phyloP scores from a whole-genome alignment of 179 eudicot species.

The Corrigiola litoralis region DNA sequence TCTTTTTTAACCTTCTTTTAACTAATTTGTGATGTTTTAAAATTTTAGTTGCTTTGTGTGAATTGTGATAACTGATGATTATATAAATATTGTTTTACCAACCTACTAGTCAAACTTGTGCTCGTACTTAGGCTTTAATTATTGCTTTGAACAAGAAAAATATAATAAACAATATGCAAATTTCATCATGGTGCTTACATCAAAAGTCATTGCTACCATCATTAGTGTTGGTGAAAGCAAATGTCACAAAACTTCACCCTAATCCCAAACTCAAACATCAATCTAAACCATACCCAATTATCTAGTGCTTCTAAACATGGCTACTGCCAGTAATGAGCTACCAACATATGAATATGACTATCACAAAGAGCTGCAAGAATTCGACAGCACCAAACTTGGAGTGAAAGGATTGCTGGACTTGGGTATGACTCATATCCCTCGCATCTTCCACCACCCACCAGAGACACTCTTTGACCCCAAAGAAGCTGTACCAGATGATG shows the following conservation, averaged over 20 bases:
- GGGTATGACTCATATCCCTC: slow-evolving; percentile 46
- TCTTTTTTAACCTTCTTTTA: too few relatives aligned
- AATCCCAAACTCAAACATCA: background rate
- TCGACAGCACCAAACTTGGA: slow-evolving; percentile 58
- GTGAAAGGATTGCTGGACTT: slow-evolving; percentile 67
- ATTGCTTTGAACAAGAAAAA: too few relatives aligned
- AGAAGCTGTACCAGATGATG: background rate
- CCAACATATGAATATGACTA: slow-evolving; percentile 30
- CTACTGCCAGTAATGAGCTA: background rate
- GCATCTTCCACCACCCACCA: slow-evolving; percentile 57
- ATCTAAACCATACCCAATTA: too few relatives aligned
- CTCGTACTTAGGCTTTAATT: too few relatives aligned
- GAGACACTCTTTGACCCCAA: slow-evolving; percentile 19
- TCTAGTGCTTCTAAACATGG: background rate
- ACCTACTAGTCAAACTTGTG: too few relatives aligned
- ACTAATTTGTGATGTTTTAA: background rate
- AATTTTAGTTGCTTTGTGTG: too few relatives aligned
- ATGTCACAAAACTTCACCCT: background rate
- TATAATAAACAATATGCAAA: too few relatives aligned
- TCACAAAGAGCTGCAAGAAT: slow-evolving; percentile 36
- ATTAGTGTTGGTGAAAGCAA: too few relatives aligned
- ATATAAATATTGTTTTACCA: too few relatives aligned
- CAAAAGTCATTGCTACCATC: too few relatives aligned
- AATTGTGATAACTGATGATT: too few relatives aligned
- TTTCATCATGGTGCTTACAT: too few relatives aligned